Evolutionary conservation across 176 grass and related monocot species (phyloP), one percentile per base, ranked within the genome.

Genomic region (Leersia perrieri): DNA sequence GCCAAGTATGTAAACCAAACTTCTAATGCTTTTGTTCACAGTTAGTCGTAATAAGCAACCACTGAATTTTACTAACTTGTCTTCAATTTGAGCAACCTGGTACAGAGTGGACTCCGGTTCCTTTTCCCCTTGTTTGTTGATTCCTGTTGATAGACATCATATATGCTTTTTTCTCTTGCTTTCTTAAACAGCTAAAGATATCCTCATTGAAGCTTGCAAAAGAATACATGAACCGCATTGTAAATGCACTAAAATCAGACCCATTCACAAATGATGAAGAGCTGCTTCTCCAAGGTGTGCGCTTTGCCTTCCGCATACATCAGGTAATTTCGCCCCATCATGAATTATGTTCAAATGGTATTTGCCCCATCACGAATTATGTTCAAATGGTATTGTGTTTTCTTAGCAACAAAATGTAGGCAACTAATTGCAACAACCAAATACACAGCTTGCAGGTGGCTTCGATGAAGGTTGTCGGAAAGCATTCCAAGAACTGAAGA

Each of bases 271-370:
- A 99, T 63, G 93, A 99, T 18, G 96, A 99, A 33, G 96, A 95
- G 47, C 69, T 95, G 74, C 87, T 92, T 69, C 33, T 93, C 60
- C 87, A 86, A 33, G 96, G 90, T 44, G 96, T 91, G 51, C 90
- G 96, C 60, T 95, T 99, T 90, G 87, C 92, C 51, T 99, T 95
- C 77, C 93, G 93, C 63, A 87, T 99, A 68, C 92, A 99, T 68
- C 96, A 99, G 96, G 96, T 99, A 87, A 64, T 31, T 53, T 42
- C 38, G 16, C 15, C 22, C 2, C 39, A 40, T 64, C 22, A 78
- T 16, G 36, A 31, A 49, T 81, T 87, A 42, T 60, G 76, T 84
- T 36, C 9, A 25, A 41, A 57, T 60, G 74, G 9, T 79, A 79
- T 26, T 75, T n/a, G n/a, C n/a, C n/a, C n/a, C n/a, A 78, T 64